Evolutionary conservation across 2,329 filamentous ascomycete genomes (phyloP).

Genomic region (Trichoderma koningii): DNA sequence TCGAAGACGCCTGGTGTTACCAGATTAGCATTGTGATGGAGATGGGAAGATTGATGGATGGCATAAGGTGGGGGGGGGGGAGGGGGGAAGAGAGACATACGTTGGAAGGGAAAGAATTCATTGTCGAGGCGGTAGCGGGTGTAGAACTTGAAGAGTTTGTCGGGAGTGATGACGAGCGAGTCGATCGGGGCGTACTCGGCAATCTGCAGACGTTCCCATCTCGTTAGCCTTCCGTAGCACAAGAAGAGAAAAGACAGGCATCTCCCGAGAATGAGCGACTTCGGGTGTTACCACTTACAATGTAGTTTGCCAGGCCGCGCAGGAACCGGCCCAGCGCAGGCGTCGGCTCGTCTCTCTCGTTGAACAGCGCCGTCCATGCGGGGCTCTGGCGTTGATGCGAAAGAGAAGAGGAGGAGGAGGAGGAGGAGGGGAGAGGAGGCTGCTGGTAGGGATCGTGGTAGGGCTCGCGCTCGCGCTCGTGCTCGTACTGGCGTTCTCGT

Average conservation of each 20-base stretch:
- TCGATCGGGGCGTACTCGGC: constrained; percentile 37
- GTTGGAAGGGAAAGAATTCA: constrained; percentile 69
- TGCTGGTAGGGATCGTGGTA: not conserved
- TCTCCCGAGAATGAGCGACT: too few relatives aligned
- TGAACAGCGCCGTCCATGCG: constrained; percentile 73
- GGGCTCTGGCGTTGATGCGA: constrained; percentile 1
- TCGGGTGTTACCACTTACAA: constrained; percentile 56
- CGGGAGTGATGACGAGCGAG: constrained; percentile 68
- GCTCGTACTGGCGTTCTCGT: constrained; percentile 16
- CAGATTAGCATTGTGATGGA: too few relatives aligned
- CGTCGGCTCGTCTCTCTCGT: constrained; percentile 66
- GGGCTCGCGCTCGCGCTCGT: too few relatives aligned
- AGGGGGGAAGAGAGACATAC: constrained; percentile 45
- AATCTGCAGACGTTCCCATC: constrained; percentile 34
- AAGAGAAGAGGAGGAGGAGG: not conserved
- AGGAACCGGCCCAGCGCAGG: constrained; percentile 69
- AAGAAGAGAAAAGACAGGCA: not conserved
- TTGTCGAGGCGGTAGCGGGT: constrained; percentile 62
- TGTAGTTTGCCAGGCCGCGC: constrained; percentile 69
- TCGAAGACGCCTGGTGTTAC: constrained; percentile 54
- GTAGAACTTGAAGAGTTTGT: constrained; percentile 76
- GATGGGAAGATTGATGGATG: not conserved
- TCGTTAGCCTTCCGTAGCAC: not conserved
- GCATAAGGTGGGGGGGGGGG: not conserved
- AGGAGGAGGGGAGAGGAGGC: not conserved